Evolutionary conservation across 768 basidiomycete genomes (phyloP).

Genomic region (Trametes punicea): DNA sequence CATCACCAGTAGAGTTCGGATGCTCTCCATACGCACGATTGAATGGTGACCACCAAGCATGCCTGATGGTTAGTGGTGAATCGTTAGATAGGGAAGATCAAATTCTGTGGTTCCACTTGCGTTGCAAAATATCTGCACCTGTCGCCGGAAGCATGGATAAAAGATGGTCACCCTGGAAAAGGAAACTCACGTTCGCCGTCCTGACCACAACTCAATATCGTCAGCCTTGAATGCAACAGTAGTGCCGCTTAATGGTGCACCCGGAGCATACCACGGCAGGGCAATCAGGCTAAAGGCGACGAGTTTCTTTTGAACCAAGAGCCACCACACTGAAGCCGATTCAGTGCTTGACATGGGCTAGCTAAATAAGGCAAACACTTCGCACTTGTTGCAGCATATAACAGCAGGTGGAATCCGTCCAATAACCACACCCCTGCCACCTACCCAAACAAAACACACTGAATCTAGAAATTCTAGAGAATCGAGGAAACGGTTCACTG

Average conservation of each 20-base stretch:
- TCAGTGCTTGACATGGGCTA: too few species aligned
- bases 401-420: neutral
- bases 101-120: neutral
- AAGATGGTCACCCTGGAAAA: too few species aligned
- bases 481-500: neutral
- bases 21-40: neutral
- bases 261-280: conserved; percentile 1
- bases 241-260: too few species aligned
- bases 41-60: neutral
- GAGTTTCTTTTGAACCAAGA: neutral
- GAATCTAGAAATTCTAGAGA: too few species aligned
- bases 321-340: neutral
- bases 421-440: neutral
- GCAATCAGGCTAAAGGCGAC: neutral
- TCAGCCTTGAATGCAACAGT: too few species aligned
- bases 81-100: neutral
- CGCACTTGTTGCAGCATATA: conserved; percentile 6
- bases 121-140: conserved; percentile 7
- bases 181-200: neutral
- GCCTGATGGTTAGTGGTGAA: neutral
- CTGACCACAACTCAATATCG: neutral
- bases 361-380: neutral
- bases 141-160: too few species aligned
- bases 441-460: neutral
- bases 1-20: too few species aligned